phyloP scores from a whole-genome alignment of 2,329 filamentous ascomycete genomes.

The Clonostachys rosea region DNA sequence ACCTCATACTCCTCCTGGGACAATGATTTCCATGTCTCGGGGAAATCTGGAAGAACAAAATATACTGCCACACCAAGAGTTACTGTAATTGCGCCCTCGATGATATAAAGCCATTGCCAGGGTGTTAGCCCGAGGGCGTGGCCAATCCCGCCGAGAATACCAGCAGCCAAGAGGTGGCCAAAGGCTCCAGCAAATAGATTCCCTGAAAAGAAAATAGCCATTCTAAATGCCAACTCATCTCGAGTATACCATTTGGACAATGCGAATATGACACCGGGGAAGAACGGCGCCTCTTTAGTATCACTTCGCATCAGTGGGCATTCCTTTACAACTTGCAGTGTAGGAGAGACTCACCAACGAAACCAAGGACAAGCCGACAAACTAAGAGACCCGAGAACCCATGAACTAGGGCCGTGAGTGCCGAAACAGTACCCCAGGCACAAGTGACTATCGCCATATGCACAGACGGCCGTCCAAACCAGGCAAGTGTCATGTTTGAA shows the following conservation, averaged over 20 bases:
- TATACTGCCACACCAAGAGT: conserved; percentile 43
- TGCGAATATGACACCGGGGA: conserved; percentile 58
- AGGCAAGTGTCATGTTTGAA: conserved; percentile 53
- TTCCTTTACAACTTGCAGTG: too few species aligned
- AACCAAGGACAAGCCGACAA: conserved; percentile 55
- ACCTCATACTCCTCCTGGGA: conserved; percentile 51
- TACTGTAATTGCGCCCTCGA: conserved; percentile 24
- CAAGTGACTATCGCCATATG: conserved; percentile 48
- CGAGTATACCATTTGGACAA: conserved; percentile 65
- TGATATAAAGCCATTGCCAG: conserved; percentile 57
- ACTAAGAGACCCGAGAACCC: conserved; percentile 49
- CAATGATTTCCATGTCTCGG: conserved; percentile 52
- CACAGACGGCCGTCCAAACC: conserved; percentile 35
- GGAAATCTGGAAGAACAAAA: conserved; percentile 49
- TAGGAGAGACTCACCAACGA: conserved; percentile 28
- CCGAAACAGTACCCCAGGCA: conserved; percentile 57
- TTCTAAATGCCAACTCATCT: conserved; percentile 46
- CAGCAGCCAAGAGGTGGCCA: conserved; percentile 54
- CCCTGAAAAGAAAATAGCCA: conserved; percentile 41
- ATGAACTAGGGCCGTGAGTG: conserved; percentile 45
- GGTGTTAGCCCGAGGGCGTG: conserved; percentile 46
- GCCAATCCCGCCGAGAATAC: conserved; percentile 52
- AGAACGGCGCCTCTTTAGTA: conserved; percentile 50
- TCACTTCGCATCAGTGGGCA: too few species aligned
- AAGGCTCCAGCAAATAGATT: conserved; percentile 25